These are phyloP conservation scores for Pochonia chlamydosporia DNA, from an alignment of 2,329 filamentous ascomycete genomes.

Conservation along the genomic window DNA sequence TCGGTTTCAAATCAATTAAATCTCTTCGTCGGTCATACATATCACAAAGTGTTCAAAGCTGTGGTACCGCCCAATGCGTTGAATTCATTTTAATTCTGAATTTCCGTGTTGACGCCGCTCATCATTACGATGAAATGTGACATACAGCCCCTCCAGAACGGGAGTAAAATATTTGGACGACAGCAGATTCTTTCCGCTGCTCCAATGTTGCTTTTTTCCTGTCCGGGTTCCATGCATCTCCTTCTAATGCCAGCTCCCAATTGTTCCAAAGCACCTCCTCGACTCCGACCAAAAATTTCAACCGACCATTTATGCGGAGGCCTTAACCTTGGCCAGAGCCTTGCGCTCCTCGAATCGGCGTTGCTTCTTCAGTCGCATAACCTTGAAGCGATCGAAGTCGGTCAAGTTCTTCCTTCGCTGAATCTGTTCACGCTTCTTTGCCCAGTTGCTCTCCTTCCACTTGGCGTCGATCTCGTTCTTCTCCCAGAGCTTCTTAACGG, in stretches of 20 bases:
- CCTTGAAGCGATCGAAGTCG: conserved; percentile 99
- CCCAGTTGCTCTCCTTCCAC: conserved; percentile 88
- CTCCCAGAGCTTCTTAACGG: conserved; percentile 86
- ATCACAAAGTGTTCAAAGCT: conserved; percentile 13
- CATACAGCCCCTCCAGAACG: conserved; percentile 58
- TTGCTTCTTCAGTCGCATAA: conserved; percentile 99
- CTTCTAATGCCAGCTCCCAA: conserved; percentile 31
- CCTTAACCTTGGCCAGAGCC: conserved; percentile 88
- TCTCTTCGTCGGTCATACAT: conserved; percentile 1
- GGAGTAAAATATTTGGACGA: conserved; percentile 48
- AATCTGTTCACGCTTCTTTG: conserved; percentile 84
- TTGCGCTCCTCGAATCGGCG: conserved; percentile 97
- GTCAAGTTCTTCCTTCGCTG: conserved; percentile 84
- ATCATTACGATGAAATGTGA: conserved; percentile 54
- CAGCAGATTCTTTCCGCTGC: conserved; percentile 26
- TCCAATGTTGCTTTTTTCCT: conserved; percentile 26
- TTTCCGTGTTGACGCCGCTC: conserved; percentile 64
- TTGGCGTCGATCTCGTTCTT: conserved; percentile 86
- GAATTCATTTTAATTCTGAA: conserved; percentile 40
- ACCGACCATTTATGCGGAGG: conserved; percentile 57
- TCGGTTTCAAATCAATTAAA: too few species aligned
- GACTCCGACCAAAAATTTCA: conserved; percentile 27
- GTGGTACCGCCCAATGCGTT: conserved; percentile 24
- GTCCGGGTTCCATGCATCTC: conserved; percentile 29
- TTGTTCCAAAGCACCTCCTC: conserved; percentile 19